phyloP scores from a whole-genome alignment of 345 rosid genomes.

The Linum usitatissimum region DNA sequence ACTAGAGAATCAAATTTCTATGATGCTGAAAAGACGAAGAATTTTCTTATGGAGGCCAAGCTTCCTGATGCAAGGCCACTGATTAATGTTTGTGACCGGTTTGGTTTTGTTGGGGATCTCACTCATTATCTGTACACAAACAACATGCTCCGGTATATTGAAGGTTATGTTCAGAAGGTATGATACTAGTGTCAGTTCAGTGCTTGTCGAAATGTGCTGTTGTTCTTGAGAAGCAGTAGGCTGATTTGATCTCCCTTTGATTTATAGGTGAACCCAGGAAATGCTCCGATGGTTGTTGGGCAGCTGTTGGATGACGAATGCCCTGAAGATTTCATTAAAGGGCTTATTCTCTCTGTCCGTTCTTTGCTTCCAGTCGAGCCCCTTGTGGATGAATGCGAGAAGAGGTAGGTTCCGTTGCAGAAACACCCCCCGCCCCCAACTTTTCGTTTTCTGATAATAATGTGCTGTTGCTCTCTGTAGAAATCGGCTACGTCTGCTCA shows the following conservation, averaged over 20 bases:
- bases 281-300: conserved; percentile 95
- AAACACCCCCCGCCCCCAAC: conserved; percentile 6
- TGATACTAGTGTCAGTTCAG: not conserved
- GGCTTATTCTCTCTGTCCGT: conserved; percentile 85
- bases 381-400: conserved; percentile 79
- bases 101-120: conserved; percentile 92
- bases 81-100: conserved; percentile 99
- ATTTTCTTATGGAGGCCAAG: conserved; percentile 96
- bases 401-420: conserved; percentile 33
- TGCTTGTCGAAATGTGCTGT: not conserved
- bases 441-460: not conserved
- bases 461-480: conserved; percentile 31
- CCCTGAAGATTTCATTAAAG: conserved; percentile 96
- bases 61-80: conserved; percentile 99
- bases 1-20: conserved; percentile 94
- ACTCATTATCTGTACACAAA: conserved; percentile 94
- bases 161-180: conserved; percentile 99
- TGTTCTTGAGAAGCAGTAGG: not conserved
- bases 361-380: conserved; percentile 83
- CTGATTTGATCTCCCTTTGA: not conserved
- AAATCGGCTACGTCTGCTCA: conserved; percentile 96
- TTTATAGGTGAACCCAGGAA: conserved; percentile 91
- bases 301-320: conserved; percentile 95
- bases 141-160: conserved; percentile 95
- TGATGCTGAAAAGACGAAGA: conserved; percentile 93